Evolutionary conservation across 78 protist species (phyloP).

Genomic region (Dictyostelium purpureum): DNA sequence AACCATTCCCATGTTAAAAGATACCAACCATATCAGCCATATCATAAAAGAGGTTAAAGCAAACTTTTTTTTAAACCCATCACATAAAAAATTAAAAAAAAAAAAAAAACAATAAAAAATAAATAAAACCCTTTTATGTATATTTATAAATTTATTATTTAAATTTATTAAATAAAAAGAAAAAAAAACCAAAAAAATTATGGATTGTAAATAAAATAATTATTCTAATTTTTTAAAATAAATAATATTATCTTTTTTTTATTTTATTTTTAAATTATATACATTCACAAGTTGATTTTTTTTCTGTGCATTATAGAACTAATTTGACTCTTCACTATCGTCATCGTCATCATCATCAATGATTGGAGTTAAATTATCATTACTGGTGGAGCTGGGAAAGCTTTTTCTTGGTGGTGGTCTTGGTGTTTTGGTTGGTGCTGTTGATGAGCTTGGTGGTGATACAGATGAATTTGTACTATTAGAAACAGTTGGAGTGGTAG

Average conservation of each 20-base stretch:
- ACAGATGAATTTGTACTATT: not conserved
- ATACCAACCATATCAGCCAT: not conserved
- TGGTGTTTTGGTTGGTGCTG: not conserved
- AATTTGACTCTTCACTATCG: not conserved
- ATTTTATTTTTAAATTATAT: no score
- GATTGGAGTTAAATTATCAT: not conserved
- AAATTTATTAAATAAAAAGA: no score
- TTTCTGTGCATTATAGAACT: no score
- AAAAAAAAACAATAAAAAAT: not conserved
- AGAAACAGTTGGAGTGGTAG: not conserved
- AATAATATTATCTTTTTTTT: not conserved
- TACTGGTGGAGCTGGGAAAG: no score
- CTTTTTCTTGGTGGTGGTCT: slow-evolving; percentile 1
- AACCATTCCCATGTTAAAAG: not conserved
- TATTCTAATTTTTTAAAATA: not conserved
- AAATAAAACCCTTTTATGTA: no score
- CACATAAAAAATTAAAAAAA: not conserved
- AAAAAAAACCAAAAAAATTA: not conserved
- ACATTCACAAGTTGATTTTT: not conserved
- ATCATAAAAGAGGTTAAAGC: not conserved
- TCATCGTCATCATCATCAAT: not conserved
- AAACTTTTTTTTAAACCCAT: not conserved
- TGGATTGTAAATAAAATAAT: not conserved
- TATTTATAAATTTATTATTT: no score
- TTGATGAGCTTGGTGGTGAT: not conserved